phyloP scores from a whole-genome alignment of 2,329 filamentous ascomycete species.

The Neofusicoccum ribis region DNA sequence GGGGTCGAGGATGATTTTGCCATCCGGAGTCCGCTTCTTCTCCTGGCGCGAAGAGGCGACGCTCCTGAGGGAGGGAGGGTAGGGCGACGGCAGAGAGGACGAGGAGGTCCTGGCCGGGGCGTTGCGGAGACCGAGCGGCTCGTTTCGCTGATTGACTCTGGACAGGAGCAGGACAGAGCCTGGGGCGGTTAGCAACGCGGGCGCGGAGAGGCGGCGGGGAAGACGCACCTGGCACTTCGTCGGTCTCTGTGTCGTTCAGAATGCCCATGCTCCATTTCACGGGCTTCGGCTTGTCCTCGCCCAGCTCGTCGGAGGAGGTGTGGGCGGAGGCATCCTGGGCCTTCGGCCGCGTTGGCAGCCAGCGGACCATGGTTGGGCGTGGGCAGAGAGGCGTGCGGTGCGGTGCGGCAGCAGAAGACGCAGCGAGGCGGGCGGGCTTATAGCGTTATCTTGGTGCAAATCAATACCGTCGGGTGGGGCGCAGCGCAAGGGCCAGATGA shows the following conservation, averaged over 20 bases:
- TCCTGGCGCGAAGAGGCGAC: constrained; percentile 27
- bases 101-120: constrained; percentile 61
- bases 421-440: background rate
- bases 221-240: constrained; percentile 78
- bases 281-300: background rate
- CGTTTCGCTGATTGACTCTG: constrained; percentile 57
- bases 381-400: background rate
- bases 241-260: constrained; percentile 74
- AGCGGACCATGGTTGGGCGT: constrained; percentile 8
- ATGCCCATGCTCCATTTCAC: constrained; percentile 70
- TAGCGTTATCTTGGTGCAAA: background rate
- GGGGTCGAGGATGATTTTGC: constrained; percentile 82
- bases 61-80: constrained; percentile 25
- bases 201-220: background rate
- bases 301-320: background rate
- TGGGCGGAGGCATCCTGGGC: background rate
- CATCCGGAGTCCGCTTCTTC: constrained; percentile 78
- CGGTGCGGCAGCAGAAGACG: background rate
- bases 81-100: constrained; percentile 54
- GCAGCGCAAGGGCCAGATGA: background rate
- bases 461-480: background rate
- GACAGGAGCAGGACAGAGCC: constrained; percentile 63
- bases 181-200: constrained; percentile 27
- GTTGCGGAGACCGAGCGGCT: constrained; percentile 61
- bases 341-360: background rate